Evolutionary conservation across 129 eudicot species (phyloP).

Genomic region (Sambucus nigra): DNA sequence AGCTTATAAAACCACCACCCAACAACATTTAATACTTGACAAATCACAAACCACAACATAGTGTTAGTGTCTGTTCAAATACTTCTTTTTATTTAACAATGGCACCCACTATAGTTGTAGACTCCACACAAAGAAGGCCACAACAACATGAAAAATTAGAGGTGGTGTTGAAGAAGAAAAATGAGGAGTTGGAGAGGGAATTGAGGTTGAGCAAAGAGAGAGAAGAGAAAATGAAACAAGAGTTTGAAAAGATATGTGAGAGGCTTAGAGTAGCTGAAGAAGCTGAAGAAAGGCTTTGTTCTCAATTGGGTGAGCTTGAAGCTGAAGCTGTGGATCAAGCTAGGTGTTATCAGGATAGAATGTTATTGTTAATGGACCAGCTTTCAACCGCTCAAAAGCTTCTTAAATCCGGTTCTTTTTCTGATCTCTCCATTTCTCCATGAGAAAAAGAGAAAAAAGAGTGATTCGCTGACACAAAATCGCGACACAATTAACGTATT

Average conservation of each 20-base stretch:
- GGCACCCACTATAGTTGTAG: conserved; percentile 26
- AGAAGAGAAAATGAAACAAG: conserved; percentile 52
- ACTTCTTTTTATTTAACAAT: too few relatives aligned
- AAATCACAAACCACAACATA: too few relatives aligned
- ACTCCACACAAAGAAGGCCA: conserved; percentile 3
- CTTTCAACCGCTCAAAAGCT: conserved; percentile 41
- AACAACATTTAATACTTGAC: too few relatives aligned
- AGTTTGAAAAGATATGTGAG: conserved; percentile 23
- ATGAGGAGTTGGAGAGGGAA: conserved; percentile 56
- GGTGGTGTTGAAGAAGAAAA: conserved; percentile 30
- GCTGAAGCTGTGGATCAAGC: conserved; percentile 71
- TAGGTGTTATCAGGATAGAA: conserved; percentile 24
- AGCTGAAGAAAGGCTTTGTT: conserved; percentile 70
- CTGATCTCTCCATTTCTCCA: not conserved
- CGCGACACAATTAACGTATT: too few relatives aligned
- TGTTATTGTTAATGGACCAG: conserved; percentile 40
- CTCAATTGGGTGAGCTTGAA: conserved; percentile 64
- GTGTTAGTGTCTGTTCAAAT: too few relatives aligned
- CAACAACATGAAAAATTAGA: not conserved
- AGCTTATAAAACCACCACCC: too few relatives aligned
- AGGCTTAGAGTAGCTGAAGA: conserved; percentile 58
- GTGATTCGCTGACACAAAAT: too few relatives aligned
- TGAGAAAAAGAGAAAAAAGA: too few relatives aligned
- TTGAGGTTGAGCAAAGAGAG: conserved; percentile 35
- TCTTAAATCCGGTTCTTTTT: conserved; percentile 19